Evolutionary conservation across 768 basidiomycete species (phyloP), one percentile per base, ranked within the genome.

Genomic region (Leccinellum albellum): DNA sequence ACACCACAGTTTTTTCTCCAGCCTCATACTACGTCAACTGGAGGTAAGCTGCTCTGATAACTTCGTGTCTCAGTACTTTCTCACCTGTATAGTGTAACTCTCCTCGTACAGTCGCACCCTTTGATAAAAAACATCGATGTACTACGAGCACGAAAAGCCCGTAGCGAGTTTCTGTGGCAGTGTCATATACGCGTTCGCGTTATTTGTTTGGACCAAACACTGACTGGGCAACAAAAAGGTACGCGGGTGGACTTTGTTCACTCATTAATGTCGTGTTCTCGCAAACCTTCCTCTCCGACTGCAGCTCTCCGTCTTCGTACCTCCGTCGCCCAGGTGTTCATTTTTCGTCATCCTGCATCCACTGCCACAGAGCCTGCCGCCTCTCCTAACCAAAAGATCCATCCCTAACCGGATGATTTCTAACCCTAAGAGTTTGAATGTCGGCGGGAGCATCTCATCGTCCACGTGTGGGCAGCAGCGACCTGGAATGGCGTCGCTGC

Each of bases 341-440:
- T 70, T 71, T n/a, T 68, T 59, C 46, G 52, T 54, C 63, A 58
- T 60, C 37, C 55, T 59, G 61, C 62, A 54, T 55, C 64, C 58
- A 58, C 65, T 65, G 62, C 73, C 76, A 69, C 60, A 56, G 58
- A 63, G 57, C 62, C 60, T 61, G 53, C 66, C 63, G 63, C 68
- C 70, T 60, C 58, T 74, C 73, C 68, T 74, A 79, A 77, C 80
- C 81, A 82, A 78, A 80, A 79, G 71, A 70, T 78, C 74, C 77
- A 73, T 78, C 76, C 75, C 68, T 69, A 64, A 66, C 66, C 51
- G 66, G 73, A 79, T 79, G 81, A 72, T 71, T 76, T 79, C 80
- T 84, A 85, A 85, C 83, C 83, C 82, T 84, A 85, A 78, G 75
- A 68, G 64, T 67, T 59, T 65, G 64, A 65, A 66, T 76, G 73